Conservation (phyloP, 1,284 basidiomycete genomes). For the Sparassis latifolia region DNA sequence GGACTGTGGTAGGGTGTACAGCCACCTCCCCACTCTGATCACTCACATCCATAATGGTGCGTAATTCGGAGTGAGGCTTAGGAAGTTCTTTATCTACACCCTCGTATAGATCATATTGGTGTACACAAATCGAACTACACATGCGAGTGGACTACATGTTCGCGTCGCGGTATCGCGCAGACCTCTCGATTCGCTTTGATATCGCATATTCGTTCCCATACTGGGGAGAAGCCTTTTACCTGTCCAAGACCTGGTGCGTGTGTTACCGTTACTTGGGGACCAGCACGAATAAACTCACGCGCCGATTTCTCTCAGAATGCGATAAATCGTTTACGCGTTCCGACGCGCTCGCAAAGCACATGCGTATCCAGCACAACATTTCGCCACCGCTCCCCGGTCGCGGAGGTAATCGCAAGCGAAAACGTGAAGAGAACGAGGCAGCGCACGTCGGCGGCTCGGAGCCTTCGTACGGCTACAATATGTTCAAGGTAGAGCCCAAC, state of each 20-base stretch:
- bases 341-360: constrained; percentile 87
- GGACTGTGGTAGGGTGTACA: constrained; percentile 67
- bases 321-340: constrained; percentile 92
- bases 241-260: constrained; percentile 69
- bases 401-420: constrained; percentile 62
- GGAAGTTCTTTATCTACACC: neutral
- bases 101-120: constrained; percentile 63
- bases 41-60: constrained; percentile 74
- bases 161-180: constrained; percentile 72
- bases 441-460: constrained; percentile 14
- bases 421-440: constrained; percentile 29
- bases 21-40: constrained; percentile 65
- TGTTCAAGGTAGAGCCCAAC: constrained; percentile 58
- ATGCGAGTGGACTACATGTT: constrained; percentile 84
- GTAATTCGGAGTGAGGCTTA: constrained; percentile 14
- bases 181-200: constrained; percentile 85
- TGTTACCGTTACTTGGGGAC: neutral
- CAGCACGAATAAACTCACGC: neutral
- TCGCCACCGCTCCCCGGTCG: constrained; percentile 64
- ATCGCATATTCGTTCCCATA: constrained; percentile 84
- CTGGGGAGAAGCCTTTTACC: constrained; percentile 89
- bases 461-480: constrained; percentile 37
- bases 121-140: constrained; percentile 84
- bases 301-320: constrained; percentile 53
- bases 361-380: constrained; percentile 82